Evolutionary conservation across 2,329 filamentous ascomycete species (phyloP).

Genomic region (Dactylellina haptotyla): DNA sequence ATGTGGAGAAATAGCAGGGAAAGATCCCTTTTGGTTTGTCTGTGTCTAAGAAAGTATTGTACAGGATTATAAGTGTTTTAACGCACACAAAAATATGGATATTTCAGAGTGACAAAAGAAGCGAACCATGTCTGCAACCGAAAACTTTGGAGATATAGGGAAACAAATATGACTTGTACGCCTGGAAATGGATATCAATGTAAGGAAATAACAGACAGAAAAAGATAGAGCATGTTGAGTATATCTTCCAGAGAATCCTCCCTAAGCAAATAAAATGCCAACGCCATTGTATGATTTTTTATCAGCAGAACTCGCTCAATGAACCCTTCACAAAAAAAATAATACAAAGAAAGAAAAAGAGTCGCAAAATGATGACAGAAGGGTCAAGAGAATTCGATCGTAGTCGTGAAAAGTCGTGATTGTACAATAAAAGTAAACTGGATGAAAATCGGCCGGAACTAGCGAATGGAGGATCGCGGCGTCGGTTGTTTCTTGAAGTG

Average conservation of each 20-base stretch:
- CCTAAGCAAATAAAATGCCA: conserved; percentile 27
- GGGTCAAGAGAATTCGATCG: conserved; percentile 29
- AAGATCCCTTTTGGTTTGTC: conserved; percentile 22
- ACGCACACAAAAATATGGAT: conserved; percentile 9
- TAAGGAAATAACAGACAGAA: conserved; percentile 1
- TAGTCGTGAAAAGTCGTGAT: conserved; percentile 43
- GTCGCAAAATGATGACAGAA: conserved; percentile 7
- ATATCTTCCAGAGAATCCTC: conserved; percentile 49
- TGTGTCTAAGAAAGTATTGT: conserved; percentile 47
- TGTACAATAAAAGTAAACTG: conserved; percentile 21
- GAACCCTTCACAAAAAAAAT: conserved; percentile 28
- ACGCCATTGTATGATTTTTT: conserved; percentile 48
- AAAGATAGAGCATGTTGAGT: conserved; percentile 27
- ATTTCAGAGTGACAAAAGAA: not conserved
- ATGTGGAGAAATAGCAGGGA: conserved; percentile 8
- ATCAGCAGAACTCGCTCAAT: conserved; percentile 34
- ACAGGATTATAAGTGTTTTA: conserved; percentile 42
- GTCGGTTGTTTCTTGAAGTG: not conserved
- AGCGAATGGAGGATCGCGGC: not conserved
- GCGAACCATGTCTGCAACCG: conserved; percentile 20
- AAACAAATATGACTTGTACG: conserved; percentile 21
- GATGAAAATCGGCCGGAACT: not conserved
- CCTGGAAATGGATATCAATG: conserved; percentile 48
- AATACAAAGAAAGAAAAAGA: conserved; percentile 34
- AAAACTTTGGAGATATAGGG: conserved; percentile 7